phyloP scores from a whole-genome alignment of 2,329 filamentous ascomycete genomes.

The Cytospora paraplurivora region DNA sequence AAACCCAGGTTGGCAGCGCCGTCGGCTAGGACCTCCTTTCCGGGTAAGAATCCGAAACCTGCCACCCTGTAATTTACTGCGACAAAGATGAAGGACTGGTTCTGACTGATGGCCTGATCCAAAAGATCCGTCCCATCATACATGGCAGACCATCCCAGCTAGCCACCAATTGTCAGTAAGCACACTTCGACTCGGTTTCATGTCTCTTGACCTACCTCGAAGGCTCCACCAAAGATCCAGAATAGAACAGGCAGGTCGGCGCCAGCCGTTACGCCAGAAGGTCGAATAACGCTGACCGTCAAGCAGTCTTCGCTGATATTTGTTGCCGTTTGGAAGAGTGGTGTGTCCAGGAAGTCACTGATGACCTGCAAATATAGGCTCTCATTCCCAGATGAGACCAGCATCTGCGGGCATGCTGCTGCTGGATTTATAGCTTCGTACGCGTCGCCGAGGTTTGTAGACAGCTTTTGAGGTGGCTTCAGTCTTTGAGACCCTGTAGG shows the following conservation, averaged over 20 bases:
- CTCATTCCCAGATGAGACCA: constrained; percentile 52
- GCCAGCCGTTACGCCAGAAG: constrained; percentile 54
- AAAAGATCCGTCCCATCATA: constrained; percentile 57
- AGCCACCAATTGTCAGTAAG: constrained; percentile 30
- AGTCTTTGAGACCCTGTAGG: constrained; percentile 68
- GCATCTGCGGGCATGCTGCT: constrained; percentile 72
- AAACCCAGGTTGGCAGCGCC: constrained; percentile 71
- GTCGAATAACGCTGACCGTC: constrained; percentile 61
- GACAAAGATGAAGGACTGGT: constrained; percentile 72
- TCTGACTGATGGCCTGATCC: constrained; percentile 46
- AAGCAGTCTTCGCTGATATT: constrained; percentile 66
- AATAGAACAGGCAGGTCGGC: constrained; percentile 67
- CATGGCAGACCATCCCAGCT: constrained; percentile 51
- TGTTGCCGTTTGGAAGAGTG: constrained; percentile 57
- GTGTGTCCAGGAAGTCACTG: constrained; percentile 54
- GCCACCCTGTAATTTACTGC: constrained; percentile 77
- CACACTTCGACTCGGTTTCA: neutral
- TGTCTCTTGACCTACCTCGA: constrained; percentile 43
- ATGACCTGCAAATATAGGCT: constrained; percentile 46
- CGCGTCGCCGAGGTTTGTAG: constrained; percentile 54
- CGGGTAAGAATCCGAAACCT: constrained; percentile 73
- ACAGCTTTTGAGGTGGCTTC: constrained; percentile 66
- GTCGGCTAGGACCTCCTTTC: constrained; percentile 67
- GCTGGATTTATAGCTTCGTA: constrained; percentile 61
- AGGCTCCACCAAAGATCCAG: constrained; percentile 72